Percentiles rank a stretch among this genome's conserved stretches.
Conservation (phyloP, 495 filamentous ascomycete species). For the Neurospora discreta region DNA sequence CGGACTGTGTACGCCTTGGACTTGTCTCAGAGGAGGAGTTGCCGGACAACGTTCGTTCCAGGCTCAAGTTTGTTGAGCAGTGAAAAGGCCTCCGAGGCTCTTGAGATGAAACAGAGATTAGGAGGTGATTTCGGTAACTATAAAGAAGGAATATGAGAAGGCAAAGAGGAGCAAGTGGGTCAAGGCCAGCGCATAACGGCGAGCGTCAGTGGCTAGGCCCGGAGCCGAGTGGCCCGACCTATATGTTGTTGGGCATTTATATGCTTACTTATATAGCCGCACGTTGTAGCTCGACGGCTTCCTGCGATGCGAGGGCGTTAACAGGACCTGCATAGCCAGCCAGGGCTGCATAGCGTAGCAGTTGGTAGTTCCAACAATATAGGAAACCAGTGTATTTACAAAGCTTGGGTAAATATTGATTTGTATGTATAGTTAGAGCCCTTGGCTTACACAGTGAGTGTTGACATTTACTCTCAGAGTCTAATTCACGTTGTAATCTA, state of each 20-base stretch:
- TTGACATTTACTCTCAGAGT: background rate
- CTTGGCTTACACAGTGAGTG: background rate
- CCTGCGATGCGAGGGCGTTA: background rate
- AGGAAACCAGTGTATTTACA: background rate
- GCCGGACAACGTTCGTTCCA: conserved; percentile 45
- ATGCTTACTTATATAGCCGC: background rate
- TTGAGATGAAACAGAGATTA: background rate
- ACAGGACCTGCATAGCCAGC: background rate
- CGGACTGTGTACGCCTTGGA: conserved; percentile 66
- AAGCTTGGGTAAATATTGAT: background rate
- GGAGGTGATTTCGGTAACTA: background rate
- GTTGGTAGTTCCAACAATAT: background rate
- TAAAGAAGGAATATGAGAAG: background rate
- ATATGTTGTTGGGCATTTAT: background rate
- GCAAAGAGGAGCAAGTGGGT: background rate
- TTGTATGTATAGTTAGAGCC: background rate
- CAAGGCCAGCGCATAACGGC: background rate
- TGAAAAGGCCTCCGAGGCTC: background rate
- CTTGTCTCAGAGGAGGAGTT: conserved; percentile 63
- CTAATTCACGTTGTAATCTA: background rate
- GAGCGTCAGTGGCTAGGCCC: background rate
- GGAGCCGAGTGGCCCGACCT: background rate
- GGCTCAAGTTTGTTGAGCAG: conserved; percentile 44
- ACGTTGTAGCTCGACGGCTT: background rate
- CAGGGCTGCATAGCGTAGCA: background rate